Conservation (phyloP, 2,329 filamentous ascomycete genomes). For the Hirsutella minnesotensis region DNA sequence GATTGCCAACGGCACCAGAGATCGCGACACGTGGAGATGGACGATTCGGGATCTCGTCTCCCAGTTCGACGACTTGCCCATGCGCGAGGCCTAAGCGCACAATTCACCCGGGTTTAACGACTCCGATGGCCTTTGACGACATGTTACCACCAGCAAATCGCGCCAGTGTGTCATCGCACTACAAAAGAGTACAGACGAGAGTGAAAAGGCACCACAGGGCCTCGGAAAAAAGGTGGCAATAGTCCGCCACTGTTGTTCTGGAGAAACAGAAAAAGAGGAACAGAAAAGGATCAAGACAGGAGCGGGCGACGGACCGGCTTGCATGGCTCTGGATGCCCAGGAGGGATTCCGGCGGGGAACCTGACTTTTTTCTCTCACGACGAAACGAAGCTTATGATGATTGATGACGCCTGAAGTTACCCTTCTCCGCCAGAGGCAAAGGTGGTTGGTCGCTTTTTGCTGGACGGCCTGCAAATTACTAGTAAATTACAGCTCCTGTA, state of each 20-base stretch:
- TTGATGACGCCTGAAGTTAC: constrained; percentile 4
- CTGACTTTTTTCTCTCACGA: not conserved
- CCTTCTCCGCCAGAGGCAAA: constrained; percentile 4
- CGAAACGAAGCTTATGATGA: constrained; percentile 4
- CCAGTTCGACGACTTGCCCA: constrained; percentile 26
- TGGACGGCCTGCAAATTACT: not conserved
- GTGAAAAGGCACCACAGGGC: too few species aligned
- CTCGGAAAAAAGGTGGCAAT: too few species aligned
- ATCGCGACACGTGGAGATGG: constrained; percentile 64
- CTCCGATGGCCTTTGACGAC: too few species aligned
- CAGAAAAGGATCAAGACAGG: not conserved
- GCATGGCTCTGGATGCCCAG: not conserved
- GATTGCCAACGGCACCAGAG: constrained; percentile 49
- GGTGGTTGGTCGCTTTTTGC: not conserved
- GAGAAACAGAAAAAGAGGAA: not conserved
- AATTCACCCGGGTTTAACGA: too few species aligned
- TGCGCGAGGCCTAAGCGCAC: constrained; percentile 12
- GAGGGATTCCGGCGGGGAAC: too few species aligned
- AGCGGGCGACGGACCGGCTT: too few species aligned
- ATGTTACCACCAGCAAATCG: too few species aligned
- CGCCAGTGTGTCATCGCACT: too few species aligned
- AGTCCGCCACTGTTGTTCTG: too few species aligned
- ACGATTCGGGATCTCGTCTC: constrained; percentile 50
- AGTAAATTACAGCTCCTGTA: not conserved
- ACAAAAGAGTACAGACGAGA: too few species aligned